Percentiles rank a stretch among this genome's conserved stretches.
Evolutionary conservation across 805 yeast genomes (phyloP).

Genomic region (Metschnikowia anglica): DNA sequence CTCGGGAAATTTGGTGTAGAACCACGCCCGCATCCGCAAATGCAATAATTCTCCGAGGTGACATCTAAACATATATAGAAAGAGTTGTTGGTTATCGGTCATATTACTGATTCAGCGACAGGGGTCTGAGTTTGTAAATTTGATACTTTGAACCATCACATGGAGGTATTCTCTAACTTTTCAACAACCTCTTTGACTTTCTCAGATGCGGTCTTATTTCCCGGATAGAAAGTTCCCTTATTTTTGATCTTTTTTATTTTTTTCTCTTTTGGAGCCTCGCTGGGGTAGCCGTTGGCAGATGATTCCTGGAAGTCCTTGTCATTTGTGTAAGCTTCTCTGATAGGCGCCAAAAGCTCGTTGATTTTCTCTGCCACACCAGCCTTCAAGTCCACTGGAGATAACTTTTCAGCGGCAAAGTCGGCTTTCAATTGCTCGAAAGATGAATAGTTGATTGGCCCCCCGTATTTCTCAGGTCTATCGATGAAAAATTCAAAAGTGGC

Average conservation of each 20-base stretch:
- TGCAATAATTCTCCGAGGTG: neutral
- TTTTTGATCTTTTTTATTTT: conserved; percentile 78
- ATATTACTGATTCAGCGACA: too few species aligned
- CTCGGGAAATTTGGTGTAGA: too few species aligned
- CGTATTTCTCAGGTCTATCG: conserved; percentile 94
- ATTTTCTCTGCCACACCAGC: conserved; percentile 86
- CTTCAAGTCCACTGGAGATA: conserved; percentile 93
- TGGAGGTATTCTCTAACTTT: conserved; percentile 35
- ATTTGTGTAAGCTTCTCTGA: conserved; percentile 63
- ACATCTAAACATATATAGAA: too few species aligned
- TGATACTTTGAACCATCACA: conserved; percentile 32
- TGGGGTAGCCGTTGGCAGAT: conserved; percentile 81
- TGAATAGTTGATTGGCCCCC: conserved; percentile 81
- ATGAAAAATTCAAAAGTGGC: conserved; percentile 66
- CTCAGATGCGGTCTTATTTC: conserved; percentile 39
- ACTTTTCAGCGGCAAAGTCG: conserved; percentile 69
- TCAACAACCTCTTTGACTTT: conserved; percentile 33
- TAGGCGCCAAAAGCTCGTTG: conserved; percentile 77
- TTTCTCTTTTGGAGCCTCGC: conserved; percentile 55
- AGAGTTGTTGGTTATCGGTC: too few species aligned
- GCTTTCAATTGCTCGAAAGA: conserved; percentile 66
- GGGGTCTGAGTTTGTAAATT: too few species aligned
- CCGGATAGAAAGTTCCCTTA: conserved; percentile 90
- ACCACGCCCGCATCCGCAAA: neutral
- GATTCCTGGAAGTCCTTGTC: conserved; percentile 75